Evolutionary conservation across 495 filamentous ascomycete species (phyloP), one percentile per base, ranked within the genome.

Genomic region (Neurospora cerealis): DNA sequence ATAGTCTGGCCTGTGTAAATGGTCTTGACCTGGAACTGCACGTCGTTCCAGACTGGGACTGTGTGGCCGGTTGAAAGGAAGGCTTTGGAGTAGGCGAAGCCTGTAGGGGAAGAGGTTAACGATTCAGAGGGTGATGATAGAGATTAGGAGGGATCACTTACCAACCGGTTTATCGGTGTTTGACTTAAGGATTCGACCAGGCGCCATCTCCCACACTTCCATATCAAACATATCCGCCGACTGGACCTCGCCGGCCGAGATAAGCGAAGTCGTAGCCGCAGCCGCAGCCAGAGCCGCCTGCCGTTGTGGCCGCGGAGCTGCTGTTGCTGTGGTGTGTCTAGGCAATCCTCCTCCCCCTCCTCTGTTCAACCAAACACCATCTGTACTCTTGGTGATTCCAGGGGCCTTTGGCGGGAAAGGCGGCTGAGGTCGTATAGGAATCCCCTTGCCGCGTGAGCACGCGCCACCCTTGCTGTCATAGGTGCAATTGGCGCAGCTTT

Each of bases 31-130:
- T 79, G 80, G 78, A 83, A 80, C 24, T 75, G 69, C 0, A 84
- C 72, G 69, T 80, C 81, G 7, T 80, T 76, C 46, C 75, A 74
- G 7, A 83, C 79, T 2, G 71, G 73, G 6, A 82, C 75, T 0
- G 72, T 71, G 13, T 80, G 73, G 46, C 75, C 74, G 38, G 77
- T 78, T 73, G 54, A 62, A 7, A 85, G 77, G 72, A 78, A 84
- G 8, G 83, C 69, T n/a, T 81, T 82, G 15, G 84, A 85, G 74
- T 80, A 85, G 21, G 81, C 82, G 24, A 83, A 73, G 66, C 36
- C 34, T 24, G 11, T 0, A 3, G 69, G 2, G 21, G 13, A 34
- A 19, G 24, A 19, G 11, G 71, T 73, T 32, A 62, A 5, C 2
- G 11, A 48, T 21, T 48, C 4, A 11, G 1, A 48, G 44, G 44